Evolutionary conservation across 2,329 filamentous ascomycete species (phyloP).

Genomic region (Aspergillus neoniger): DNA sequence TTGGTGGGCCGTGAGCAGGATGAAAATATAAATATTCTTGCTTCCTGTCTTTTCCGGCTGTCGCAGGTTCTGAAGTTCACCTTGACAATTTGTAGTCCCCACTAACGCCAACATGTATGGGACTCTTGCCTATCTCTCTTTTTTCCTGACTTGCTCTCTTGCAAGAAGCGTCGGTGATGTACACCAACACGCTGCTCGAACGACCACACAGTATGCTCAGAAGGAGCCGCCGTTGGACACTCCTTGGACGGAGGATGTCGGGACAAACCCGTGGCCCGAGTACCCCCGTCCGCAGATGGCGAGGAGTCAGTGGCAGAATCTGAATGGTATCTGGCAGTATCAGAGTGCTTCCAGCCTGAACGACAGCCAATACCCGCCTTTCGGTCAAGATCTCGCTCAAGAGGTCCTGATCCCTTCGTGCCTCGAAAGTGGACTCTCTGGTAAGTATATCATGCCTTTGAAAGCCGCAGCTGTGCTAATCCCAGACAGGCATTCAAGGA

Average conservation of each 20-base stretch:
- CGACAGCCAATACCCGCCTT: constrained; percentile 48
- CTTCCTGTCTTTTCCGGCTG: neutral
- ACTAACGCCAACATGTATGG: neutral
- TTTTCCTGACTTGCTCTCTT: neutral
- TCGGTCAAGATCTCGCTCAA: constrained; percentile 44
- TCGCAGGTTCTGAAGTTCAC: neutral
- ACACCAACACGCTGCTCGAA: neutral
- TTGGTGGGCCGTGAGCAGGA: neutral
- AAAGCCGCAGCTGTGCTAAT: constrained; percentile 1
- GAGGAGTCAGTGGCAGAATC: constrained; percentile 51
- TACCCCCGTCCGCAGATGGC: constrained; percentile 52
- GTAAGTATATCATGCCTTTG: too few species aligned
- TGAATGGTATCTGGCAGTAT: constrained; percentile 54
- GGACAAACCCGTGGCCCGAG: constrained; percentile 53
- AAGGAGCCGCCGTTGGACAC: constrained; percentile 47
- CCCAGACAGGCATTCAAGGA: constrained; percentile 40
- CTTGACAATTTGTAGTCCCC: neutral
- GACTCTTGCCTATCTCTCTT: neutral
- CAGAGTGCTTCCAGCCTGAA: constrained; percentile 41
- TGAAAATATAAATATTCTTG: neutral
- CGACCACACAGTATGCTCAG: constrained; percentile 36
- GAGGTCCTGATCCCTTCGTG: constrained; percentile 57
- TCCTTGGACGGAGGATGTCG: constrained; percentile 50
- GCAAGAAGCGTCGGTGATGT: neutral
- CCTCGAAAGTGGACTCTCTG: constrained; percentile 55